Evolutionary conservation across 495 filamentous ascomycete genomes (phyloP).

Genomic region (Pseudoneurospora amorphoporcata): DNA sequence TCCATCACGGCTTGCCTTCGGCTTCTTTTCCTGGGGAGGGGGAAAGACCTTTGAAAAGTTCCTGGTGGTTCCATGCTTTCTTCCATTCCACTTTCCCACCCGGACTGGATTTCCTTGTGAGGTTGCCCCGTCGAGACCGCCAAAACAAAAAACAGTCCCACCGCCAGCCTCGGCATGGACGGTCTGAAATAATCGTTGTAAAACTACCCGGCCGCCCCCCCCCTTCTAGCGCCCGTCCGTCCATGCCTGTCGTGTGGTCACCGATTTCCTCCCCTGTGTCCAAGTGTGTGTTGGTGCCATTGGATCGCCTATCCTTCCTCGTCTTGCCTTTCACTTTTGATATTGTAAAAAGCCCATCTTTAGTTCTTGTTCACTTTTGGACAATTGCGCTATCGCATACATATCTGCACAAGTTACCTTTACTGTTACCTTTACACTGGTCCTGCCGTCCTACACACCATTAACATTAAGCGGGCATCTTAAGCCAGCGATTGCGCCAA

Average conservation of each 20-base stretch:
- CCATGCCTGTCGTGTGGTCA: not conserved
- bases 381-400: not conserved
- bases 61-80: not conserved
- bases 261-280: not conserved
- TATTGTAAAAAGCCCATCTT: not conserved
- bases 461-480: not conserved
- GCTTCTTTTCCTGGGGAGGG: not conserved
- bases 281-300: not conserved
- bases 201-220: not conserved
- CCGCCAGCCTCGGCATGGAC: not conserved
- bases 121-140: not conserved
- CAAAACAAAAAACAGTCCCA: not conserved
- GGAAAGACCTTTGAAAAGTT: not conserved
- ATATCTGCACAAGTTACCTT: not conserved
- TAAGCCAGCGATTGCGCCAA: not conserved
- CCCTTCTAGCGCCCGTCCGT: not conserved
- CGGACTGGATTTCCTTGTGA: not conserved
- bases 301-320: not conserved
- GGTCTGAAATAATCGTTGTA: not conserved
- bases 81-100: not conserved
- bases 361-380: not conserved
- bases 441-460: not conserved
- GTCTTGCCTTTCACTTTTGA: not conserved
- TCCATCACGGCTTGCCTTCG: constrained; percentile 1
- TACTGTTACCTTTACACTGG: not conserved